Evolutionary conservation across 257 asterid genomes (phyloP), one percentile per base, ranked within the genome.

Genomic region (Plectranthus barbatus): DNA sequence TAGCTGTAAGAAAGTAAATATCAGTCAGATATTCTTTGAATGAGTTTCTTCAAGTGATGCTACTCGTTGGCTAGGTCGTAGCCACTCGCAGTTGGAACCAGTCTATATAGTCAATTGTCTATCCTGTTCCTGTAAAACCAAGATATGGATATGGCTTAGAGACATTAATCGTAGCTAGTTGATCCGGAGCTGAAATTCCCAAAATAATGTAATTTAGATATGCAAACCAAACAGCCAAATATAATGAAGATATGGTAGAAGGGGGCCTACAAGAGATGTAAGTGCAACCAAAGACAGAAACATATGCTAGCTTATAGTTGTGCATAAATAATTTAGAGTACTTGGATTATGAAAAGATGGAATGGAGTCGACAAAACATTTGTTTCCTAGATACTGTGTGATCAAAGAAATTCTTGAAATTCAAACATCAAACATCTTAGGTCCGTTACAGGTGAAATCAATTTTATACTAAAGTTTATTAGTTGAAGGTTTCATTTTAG

Each of bases 1-100:
- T 55, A 56, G 37, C 14, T 15, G 20, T 18, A 19, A 33, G 50
- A 20, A 18, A 19, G 54, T 41, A 51, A 57, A 74, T 24, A 86
- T 94, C 98, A 39, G 96, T 86, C 54, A 84, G 72, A 76, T 65
- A 88, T 58, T 77, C 86, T 74, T 76, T 76, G 73, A 91, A 84
- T 42, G 96, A 91, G 79, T 70, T n/a, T 76, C 77, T 88, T 91
- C 86, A 91, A 79, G 82, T 91, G 86, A 5, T 77, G 81, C 66
- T 91, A 91, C 77, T 91, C 98, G 20, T 78, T 49, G 31, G 77
- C 80, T 26, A 91, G 77, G 76, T 88, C 92, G 46, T 81, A 83
- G 37, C 79, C 72, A 61, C 81, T 81, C 47, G 96, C 95, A 9
- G 84, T 82, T 11, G 96, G 94, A 63, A 84, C 88, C 51, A 91